Evolutionary conservation across 2,329 filamentous ascomycete genomes (phyloP).

Genomic region (Paraphaeosphaeria sporulosa): DNA sequence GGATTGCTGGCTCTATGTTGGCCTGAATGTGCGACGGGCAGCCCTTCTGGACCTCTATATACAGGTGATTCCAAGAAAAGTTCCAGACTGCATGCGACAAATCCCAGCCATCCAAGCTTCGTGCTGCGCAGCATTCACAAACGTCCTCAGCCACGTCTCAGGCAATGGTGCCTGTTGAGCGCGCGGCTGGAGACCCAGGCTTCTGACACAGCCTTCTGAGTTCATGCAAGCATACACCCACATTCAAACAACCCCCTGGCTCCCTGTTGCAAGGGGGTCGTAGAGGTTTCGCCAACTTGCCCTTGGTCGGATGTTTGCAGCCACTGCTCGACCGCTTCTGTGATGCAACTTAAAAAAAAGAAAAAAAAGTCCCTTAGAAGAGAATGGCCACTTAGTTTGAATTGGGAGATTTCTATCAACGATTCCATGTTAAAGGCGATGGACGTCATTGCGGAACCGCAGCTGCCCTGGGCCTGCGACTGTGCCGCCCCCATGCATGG

Average conservation of each 20-base stretch:
- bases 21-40: neutral
- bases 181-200: constrained; percentile 1
- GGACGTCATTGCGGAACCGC: too few species aligned
- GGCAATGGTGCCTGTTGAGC: neutral
- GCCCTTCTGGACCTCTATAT: neutral
- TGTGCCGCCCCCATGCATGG: constrained; percentile 5
- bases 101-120: too few species aligned
- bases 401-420: too few species aligned
- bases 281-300: too few species aligned
- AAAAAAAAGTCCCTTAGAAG: neutral
- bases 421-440: too few species aligned
- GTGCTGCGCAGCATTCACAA: constrained; percentile 2
- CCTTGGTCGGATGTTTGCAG: neutral
- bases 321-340: neutral
- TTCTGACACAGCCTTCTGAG: neutral
- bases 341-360: neutral
- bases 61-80: neutral
- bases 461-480: neutral
- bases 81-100: neutral
- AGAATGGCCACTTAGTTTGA: neutral
- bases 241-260: too few species aligned
- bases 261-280: too few species aligned
- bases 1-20: too few species aligned
- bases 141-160: constrained; percentile 8
- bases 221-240: neutral